Conservation (phyloP, 1,284 basidiomycete species). For the Trichosporon asahii region DNA sequence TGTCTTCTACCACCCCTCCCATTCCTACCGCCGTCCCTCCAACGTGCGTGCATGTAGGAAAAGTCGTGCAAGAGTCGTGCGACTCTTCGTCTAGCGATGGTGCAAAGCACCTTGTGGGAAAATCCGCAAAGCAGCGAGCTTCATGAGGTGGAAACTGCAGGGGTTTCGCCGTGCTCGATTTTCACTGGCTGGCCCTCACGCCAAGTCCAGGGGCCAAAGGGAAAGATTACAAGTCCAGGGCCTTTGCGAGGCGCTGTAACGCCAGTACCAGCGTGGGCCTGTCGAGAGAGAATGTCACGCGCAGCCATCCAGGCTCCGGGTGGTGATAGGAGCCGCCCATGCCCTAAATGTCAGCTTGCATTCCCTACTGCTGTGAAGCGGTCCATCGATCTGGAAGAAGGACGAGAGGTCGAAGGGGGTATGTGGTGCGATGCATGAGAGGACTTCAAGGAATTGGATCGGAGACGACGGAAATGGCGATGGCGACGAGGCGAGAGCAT, state of each 20-base stretch:
- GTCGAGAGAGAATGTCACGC: slow-evolving; percentile 20
- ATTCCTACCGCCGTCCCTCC: no score
- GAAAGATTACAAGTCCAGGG: slow-evolving; percentile 9
- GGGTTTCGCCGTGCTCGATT: neutral
- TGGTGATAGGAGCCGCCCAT: slow-evolving; percentile 19
- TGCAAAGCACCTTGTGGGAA: neutral
- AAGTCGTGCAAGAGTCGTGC: neutral
- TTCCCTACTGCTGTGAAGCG: no score
- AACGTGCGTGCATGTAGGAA: no score
- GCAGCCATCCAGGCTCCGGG: slow-evolving; percentile 19
- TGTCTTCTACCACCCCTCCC: neutral
- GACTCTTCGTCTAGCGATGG: neutral
- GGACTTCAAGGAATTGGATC: no score
- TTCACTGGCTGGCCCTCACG: no score
- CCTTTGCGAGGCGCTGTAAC: slow-evolving; percentile 3
- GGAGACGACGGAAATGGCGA: no score
- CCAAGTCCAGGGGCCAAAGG: neutral
- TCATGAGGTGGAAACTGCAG: neutral
- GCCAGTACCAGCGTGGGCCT: slow-evolving; percentile 11
- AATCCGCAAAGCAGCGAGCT: neutral
- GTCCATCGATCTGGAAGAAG: neutral
- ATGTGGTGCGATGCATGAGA: no score
- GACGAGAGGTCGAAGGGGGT: no score
- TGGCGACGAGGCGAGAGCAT: neutral
- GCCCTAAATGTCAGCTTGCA: slow-evolving; percentile 10